Base-by-base conservation (phyloP, 495 filamentous ascomycete species). In the Tetracladium marchalianum region DNA sequence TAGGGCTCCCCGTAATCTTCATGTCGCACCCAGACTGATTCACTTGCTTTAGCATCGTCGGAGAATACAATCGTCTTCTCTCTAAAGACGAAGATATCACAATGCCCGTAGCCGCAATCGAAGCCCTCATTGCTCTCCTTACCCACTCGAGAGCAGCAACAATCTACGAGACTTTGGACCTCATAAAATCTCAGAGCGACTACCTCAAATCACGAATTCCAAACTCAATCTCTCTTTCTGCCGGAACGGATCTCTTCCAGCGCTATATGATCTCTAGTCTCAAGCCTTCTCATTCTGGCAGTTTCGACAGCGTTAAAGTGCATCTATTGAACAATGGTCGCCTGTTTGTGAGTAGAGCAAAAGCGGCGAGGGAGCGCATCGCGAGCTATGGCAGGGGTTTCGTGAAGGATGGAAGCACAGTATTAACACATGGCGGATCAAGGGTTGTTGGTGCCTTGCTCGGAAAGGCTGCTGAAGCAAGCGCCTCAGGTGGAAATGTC, bases 51-150 rank as follows among this genome's bases (percentile, higher is more conserved):
- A 76, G 73, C 57, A 78, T 79, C 44, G 73, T 79, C 46, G 60
- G 59, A 44, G 68, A 69, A 41, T 79, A 78, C 62, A 60, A 63
- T 35, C 55, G 61, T 40, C 71, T 77, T 48, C 65, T 78, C 15
- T 49, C 58, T 47, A 67, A 73, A 32, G 88, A 95, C 64, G 78
- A 82, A 11, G 85, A 92, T 22, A 76, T 96, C 35, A 94, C 89
- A 19, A 95, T 94, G 85, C 87, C 90, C 40, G 82, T 98, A 41
- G 92, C 90, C 1, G 90, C 92, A 43, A 95, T 98, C 62, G 89
- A 96, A 66, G 80, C 92, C 32, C 76, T 96, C 39, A 90, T 95
- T 52, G 75, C 85, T 54, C 80, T 87, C 47, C 80, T 96, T 47
- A 78, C 80, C 60, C 75, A 80, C 40, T 83, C 78, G 8, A 76